Evolutionary conservation across 2,329 filamentous ascomycete genomes (phyloP).

Genomic region (Monosporascus sp.): DNA sequence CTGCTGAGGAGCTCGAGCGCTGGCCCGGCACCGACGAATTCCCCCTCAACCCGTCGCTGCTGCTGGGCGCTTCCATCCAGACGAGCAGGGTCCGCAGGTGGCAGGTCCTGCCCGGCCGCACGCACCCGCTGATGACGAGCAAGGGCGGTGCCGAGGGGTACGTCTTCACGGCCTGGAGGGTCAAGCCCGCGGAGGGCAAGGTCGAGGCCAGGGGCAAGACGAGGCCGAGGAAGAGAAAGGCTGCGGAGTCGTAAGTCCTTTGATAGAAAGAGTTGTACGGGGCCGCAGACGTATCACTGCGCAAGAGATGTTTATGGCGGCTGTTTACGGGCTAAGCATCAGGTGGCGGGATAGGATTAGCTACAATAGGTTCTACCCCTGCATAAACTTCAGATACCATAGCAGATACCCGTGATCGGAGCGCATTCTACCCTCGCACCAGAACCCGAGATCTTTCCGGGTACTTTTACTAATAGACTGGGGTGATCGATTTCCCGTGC

Average conservation of each 20-base stretch:
- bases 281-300: not conserved
- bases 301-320: too few relatives aligned
- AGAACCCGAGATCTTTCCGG: too few relatives aligned
- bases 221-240: slow-evolving; percentile 60
- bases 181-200: slow-evolving; percentile 71
- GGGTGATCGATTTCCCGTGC: too few relatives aligned
- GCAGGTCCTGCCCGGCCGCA: slow-evolving; percentile 88
- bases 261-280: slow-evolving; percentile 1
- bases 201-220: slow-evolving; percentile 79
- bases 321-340: too few relatives aligned
- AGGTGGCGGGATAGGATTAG: too few relatives aligned
- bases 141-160: slow-evolving; percentile 86
- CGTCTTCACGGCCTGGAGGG: slow-evolving; percentile 76
- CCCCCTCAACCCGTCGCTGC: slow-evolving; percentile 76
- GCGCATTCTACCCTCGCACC: too few relatives aligned
- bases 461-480: too few relatives aligned
- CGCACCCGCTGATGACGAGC: slow-evolving; percentile 90
- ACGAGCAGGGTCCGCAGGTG: slow-evolving; percentile 72
- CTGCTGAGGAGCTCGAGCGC: slow-evolving; percentile 44
- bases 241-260: slow-evolving; percentile 2
- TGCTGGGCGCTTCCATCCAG: slow-evolving; percentile 77
- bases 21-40: slow-evolving; percentile 69
- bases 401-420: too few relatives aligned
- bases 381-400: too few relatives aligned
- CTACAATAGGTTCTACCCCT: too few relatives aligned